phyloP scores from a whole-genome alignment of 352 stramenopile genomes.

The Globisporangium orthogonon region DNA sequence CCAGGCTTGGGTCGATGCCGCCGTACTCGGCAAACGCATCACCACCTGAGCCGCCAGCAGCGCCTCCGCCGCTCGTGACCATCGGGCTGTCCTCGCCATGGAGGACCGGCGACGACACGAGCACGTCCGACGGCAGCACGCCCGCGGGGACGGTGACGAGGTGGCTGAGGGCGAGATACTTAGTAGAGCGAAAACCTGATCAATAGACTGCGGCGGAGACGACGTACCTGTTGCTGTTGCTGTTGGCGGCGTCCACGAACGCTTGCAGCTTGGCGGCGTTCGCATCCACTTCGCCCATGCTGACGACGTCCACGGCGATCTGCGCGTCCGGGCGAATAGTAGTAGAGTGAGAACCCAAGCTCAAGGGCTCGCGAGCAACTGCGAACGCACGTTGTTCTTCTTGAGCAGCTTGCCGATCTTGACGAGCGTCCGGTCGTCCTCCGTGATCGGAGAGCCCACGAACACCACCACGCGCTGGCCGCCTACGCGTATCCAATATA shows the following conservation, averaged over 20 bases:
- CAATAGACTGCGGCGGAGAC: too few species aligned
- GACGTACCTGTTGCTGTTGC: conserved; percentile 78
- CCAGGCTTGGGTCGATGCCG: conserved; percentile 97
- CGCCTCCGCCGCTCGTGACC: conserved; percentile 27
- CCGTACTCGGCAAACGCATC: conserved; percentile 92
- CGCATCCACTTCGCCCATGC: conserved; percentile 93
- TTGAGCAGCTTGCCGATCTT: conserved; percentile 98
- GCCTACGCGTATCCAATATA: conserved; percentile 20
- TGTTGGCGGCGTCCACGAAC: conserved; percentile 92
- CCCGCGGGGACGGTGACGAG: conserved; percentile 95
- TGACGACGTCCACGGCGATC: conserved; percentile 97
- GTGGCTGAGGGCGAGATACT: conserved; percentile 43
- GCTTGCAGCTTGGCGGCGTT: conserved; percentile 87
- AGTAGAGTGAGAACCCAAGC: background rate
- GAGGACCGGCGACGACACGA: conserved; percentile 94
- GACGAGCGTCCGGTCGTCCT: conserved; percentile 87
- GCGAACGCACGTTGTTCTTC: conserved; percentile 94
- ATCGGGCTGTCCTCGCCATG: conserved; percentile 81
- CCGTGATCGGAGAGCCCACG: conserved; percentile 91
- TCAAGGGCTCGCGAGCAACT: background rate
- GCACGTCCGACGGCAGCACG: conserved; percentile 96
- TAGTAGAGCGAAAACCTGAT: too few species aligned
- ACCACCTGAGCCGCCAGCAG: conserved; percentile 25
- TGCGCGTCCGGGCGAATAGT: conserved; percentile 10
- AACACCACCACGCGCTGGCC: conserved; percentile 94